Conservation (phyloP, 2,329 filamentous ascomycete species). For the Penicillium oxalicum region DNA sequence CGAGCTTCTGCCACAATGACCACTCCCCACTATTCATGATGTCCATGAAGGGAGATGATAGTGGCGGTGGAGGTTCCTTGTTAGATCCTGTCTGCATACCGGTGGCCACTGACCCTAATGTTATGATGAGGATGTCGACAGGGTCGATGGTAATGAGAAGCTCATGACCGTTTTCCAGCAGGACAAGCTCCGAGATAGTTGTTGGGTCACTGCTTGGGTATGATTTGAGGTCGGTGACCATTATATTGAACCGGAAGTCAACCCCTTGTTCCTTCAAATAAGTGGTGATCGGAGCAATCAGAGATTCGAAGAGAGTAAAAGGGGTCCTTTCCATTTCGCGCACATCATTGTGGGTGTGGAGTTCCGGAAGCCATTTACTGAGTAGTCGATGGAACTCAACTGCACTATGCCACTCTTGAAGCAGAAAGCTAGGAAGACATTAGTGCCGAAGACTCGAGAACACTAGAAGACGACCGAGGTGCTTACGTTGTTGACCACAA, state of each 20-base stretch:
- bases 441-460: neutral
- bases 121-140: constrained; percentile 34
- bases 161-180: constrained; percentile 16
- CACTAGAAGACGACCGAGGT: neutral
- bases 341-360: constrained; percentile 18
- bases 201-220: constrained; percentile 20
- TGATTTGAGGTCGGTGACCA: constrained; percentile 19
- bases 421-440: neutral
- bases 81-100: neutral
- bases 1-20: neutral
- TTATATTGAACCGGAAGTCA: constrained; percentile 22
- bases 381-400: neutral
- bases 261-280: constrained; percentile 21
- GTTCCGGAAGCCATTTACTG: constrained; percentile 7
- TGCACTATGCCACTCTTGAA: constrained; percentile 1
- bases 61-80: neutral
- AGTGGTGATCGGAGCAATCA: constrained; percentile 10
- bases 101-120: neutral
- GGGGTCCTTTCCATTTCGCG: constrained; percentile 18
- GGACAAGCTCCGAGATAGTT: constrained; percentile 26
- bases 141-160: constrained; percentile 22
- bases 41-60: neutral
- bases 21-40: neutral
- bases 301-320: constrained; percentile 24
- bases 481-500: neutral